phyloP scores from a whole-genome alignment of 2,329 filamentous ascomycete genomes.

The Pseudogymnoascus sp. region DNA sequence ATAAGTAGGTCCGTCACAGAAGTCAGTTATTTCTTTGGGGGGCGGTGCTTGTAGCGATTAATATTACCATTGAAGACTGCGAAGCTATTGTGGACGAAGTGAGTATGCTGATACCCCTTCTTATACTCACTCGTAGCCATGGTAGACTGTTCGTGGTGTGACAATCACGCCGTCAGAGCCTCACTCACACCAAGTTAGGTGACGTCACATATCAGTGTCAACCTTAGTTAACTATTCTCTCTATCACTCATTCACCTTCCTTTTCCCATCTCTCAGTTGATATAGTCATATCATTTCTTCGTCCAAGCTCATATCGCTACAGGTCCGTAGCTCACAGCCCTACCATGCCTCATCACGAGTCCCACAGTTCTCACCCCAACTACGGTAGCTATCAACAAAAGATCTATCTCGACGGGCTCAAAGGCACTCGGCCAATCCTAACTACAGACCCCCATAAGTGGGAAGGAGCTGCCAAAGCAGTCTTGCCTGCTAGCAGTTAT shows the following conservation, averaged over 20 bases:
- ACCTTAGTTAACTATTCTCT: background rate
- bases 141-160: background rate
- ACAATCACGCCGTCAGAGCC: no score
- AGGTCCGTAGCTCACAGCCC: background rate
- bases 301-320: background rate
- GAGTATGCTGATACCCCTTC: background rate
- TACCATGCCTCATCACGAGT: background rate
- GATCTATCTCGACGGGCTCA: background rate
- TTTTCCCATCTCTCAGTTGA: background rate
- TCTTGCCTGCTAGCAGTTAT: background rate
- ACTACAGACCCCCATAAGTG: background rate
- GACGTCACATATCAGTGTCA: background rate
- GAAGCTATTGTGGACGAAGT: background rate
- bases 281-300: background rate
- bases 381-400: background rate
- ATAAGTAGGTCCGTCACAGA: no score
- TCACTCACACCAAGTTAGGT: background rate
- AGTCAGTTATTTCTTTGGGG: no score
- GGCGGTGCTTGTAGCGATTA: no score
- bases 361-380: background rate
- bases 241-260: background rate
- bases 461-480: background rate
- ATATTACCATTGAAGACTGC: background rate
- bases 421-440: background rate
- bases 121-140: background rate